phyloP scores from a whole-genome alignment of 768 basidiomycete genomes.

The Pholiota microspora region DNA sequence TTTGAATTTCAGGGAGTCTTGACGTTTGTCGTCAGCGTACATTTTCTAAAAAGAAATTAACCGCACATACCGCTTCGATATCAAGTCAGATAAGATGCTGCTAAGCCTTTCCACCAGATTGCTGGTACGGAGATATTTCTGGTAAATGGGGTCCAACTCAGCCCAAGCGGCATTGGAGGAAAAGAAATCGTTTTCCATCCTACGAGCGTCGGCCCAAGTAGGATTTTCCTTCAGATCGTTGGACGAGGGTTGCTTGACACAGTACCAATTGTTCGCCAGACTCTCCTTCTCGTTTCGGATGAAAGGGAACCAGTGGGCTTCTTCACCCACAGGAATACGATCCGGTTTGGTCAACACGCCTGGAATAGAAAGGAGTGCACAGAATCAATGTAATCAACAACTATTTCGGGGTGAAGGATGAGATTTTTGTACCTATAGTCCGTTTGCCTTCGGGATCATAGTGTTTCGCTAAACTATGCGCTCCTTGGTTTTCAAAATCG shows the following conservation, averaged over 20 bases:
- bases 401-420: too few species aligned
- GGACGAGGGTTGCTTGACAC: constrained; percentile 54
- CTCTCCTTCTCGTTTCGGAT: constrained; percentile 53
- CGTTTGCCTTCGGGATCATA: constrained; percentile 62
- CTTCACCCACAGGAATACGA: constrained; percentile 44
- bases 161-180: constrained; percentile 49
- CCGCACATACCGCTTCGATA: constrained; percentile 59
- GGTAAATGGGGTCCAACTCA: constrained; percentile 46
- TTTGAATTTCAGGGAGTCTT: constrained; percentile 63
- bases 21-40: background rate
- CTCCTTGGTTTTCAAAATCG: constrained; percentile 82
- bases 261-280: constrained; percentile 58
- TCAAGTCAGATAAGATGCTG: constrained; percentile 57
- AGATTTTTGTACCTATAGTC: constrained; percentile 73
- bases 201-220: constrained; percentile 61
- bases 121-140: constrained; percentile 52
- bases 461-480: constrained; percentile 57
- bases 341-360: constrained; percentile 67
- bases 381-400: background rate
- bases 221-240: constrained; percentile 49
- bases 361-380: constrained; percentile 20
- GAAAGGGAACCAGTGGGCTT: constrained; percentile 52
- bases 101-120: constrained; percentile 60
- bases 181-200: constrained; percentile 59
- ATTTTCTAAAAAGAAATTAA: too few species aligned